Percentiles rank a stretch among this genome's conserved stretches.
phyloP scores from a whole-genome alignment of 495 filamentous ascomycete genomes.

The Aspergillus steynii region DNA sequence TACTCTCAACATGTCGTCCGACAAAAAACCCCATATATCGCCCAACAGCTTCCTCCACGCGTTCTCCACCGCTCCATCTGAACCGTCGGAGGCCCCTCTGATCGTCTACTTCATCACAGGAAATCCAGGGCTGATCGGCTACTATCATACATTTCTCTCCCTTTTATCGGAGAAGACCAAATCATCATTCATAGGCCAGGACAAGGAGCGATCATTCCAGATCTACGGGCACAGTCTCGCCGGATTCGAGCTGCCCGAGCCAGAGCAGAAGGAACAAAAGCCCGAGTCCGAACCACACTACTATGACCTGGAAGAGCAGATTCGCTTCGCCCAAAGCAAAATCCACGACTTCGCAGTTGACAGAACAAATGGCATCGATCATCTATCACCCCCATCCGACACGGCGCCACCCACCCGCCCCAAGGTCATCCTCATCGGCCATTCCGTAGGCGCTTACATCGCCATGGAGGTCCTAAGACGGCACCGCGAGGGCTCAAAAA shows the following conservation, averaged over 20 bases:
- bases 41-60: slow-evolving; percentile 34
- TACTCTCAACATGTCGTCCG: background rate
- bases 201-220: slow-evolving; percentile 19
- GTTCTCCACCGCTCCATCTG: slow-evolving; percentile 18
- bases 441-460: slow-evolving; percentile 81
- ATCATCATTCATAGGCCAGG: background rate
- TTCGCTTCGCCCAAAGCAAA: slow-evolving; percentile 43
- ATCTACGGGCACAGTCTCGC: slow-evolving; percentile 71
- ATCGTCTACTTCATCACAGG: slow-evolving; percentile 74
- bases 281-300: slow-evolving; percentile 11
- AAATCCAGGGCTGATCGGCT: slow-evolving; percentile 82
- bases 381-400: background rate
- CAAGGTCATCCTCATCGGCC: slow-evolving; percentile 74
- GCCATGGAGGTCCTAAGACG: slow-evolving; percentile 68
- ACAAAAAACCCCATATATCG: slow-evolving; percentile 28
- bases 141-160: slow-evolving; percentile 74
- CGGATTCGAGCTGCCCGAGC: slow-evolving; percentile 58
- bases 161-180: slow-evolving; percentile 35
- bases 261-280: background rate
- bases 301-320: slow-evolving; percentile 62
- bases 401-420: slow-evolving; percentile 7
- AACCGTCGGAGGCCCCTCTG: slow-evolving; percentile 14
- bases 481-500: slow-evolving; percentile 33
- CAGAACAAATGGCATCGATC: background rate
- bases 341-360: slow-evolving; percentile 21